Percentiles rank a stretch among this genome's conserved stretches.
phyloP scores from a whole-genome alignment of 2,329 filamentous ascomycete genomes.

The Epichloe aotearoae region DNA sequence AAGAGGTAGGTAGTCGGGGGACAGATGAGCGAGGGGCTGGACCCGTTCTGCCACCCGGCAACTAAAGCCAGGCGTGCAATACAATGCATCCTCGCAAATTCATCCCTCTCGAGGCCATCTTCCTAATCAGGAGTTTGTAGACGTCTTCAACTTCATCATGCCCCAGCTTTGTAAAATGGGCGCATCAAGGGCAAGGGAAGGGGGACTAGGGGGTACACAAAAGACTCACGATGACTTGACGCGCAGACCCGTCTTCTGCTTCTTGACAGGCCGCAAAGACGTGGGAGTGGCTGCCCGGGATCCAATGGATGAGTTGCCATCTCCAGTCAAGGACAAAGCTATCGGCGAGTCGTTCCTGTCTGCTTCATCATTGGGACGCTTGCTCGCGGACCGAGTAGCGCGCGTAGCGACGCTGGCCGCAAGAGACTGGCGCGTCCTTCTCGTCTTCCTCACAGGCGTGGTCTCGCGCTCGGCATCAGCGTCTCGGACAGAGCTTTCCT shows the following conservation, averaged over 20 bases:
- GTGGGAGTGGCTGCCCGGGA: constrained; percentile 50
- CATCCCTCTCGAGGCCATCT: not conserved
- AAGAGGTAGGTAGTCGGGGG: not conserved
- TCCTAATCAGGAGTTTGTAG: not conserved
- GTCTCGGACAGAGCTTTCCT: constrained; percentile 27
- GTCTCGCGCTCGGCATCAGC: constrained; percentile 13
- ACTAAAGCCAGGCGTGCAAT: not conserved
- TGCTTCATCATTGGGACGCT: constrained; percentile 41
- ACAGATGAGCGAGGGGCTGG: too few species aligned
- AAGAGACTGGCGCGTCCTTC: constrained; percentile 23
- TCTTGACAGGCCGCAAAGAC: constrained; percentile 43
- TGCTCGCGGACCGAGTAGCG: constrained; percentile 36
- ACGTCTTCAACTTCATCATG: not conserved
- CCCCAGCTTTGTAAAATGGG: not conserved
- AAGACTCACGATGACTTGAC: constrained; percentile 56
- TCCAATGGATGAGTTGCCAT: constrained; percentile 31
- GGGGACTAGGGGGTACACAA: not conserved
- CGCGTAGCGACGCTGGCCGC: constrained; percentile 23
- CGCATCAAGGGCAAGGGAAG: not conserved
- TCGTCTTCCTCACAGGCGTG: constrained; percentile 21
- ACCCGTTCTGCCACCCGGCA: not conserved
- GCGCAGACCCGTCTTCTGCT: constrained; percentile 46
- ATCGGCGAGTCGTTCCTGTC: constrained; percentile 41
- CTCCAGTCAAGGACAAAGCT: constrained; percentile 33
- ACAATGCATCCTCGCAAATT: not conserved